Conservation (phyloP, 2,329 filamentous ascomycete species). For the Colletotrichum theobromicola region DNA sequence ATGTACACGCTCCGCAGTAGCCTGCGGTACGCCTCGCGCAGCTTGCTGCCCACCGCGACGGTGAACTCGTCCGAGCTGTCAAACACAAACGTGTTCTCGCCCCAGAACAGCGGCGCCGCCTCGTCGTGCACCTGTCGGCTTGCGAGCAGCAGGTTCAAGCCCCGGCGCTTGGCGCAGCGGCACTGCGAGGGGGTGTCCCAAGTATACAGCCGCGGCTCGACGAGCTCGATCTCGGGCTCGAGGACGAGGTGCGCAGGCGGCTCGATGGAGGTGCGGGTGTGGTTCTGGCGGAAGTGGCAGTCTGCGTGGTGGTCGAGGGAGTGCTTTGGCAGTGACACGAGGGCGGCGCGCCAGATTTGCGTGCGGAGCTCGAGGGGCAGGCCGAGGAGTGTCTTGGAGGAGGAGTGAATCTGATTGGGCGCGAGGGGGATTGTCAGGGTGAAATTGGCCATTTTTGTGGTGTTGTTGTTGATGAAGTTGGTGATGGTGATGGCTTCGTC, state of each 20-base stretch:
- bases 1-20: slow-evolving; percentile 2
- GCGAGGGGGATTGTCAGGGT: slow-evolving; percentile 1
- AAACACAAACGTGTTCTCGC: slow-evolving; percentile 6
- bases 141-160: not conserved
- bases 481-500: not conserved
- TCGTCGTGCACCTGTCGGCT: slow-evolving; percentile 6
- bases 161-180: slow-evolving; percentile 1
- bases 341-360: not conserved
- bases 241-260: slow-evolving; percentile 4
- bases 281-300: slow-evolving; percentile 12
- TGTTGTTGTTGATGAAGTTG: not conserved
- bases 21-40: not conserved
- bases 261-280: not conserved
- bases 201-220: not conserved
- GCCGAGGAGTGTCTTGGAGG: slow-evolving; percentile 9
- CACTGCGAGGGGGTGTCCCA: not conserved
- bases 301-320: not conserved
- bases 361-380: slow-evolving; percentile 14
- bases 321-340: slow-evolving; percentile 2
- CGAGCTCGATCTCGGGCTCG: not conserved
- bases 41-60: not conserved
- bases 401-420: not conserved
- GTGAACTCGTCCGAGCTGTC: slow-evolving; percentile 5
- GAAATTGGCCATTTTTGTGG: not conserved
- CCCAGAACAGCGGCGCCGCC: slow-evolving; percentile 11